phyloP scores from a whole-genome alignment of 177 flowering plant species.

The Vitis hybrid region DNA sequence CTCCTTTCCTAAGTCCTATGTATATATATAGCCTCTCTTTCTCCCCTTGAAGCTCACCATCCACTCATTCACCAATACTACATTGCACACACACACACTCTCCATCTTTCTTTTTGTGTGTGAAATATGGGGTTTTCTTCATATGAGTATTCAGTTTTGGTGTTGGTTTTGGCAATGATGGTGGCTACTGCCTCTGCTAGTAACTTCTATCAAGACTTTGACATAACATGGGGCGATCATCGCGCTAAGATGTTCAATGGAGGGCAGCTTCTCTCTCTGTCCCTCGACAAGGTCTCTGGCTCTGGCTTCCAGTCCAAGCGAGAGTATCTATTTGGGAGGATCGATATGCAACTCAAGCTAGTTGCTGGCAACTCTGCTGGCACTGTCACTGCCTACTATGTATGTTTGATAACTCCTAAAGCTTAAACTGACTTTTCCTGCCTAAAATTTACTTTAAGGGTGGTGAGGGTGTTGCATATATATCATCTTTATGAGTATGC shows the following conservation, averaged over 20 bases:
- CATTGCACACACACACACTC: too few relatives aligned
- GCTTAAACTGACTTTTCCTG: not conserved
- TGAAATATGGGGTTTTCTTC: constrained; percentile 2
- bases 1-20: constrained; percentile 3
- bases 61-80: not conserved
- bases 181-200: constrained; percentile 18
- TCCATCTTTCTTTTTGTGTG: too few relatives aligned
- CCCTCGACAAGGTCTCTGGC: constrained; percentile 42
- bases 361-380: constrained; percentile 57
- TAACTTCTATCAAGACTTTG: constrained; percentile 37
- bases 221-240: constrained; percentile 38
- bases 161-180: constrained; percentile 6
- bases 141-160: constrained; percentile 12
- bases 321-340: constrained; percentile 45
- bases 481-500: too few relatives aligned
- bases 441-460: not conserved
- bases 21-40: not conserved
- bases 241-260: constrained; percentile 37
- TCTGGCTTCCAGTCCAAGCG: constrained; percentile 48
- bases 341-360: constrained; percentile 54
- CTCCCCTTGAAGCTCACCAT: not conserved
- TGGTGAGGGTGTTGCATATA: too few relatives aligned
- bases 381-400: constrained; percentile 52
- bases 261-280: constrained; percentile 40
- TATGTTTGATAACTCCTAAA: constrained; percentile 12